These are phyloP conservation scores for Phialemoniopsis sp. DNA, from an alignment of 2,329 filamentous ascomycete species.

Conservation along the genomic window DNA sequence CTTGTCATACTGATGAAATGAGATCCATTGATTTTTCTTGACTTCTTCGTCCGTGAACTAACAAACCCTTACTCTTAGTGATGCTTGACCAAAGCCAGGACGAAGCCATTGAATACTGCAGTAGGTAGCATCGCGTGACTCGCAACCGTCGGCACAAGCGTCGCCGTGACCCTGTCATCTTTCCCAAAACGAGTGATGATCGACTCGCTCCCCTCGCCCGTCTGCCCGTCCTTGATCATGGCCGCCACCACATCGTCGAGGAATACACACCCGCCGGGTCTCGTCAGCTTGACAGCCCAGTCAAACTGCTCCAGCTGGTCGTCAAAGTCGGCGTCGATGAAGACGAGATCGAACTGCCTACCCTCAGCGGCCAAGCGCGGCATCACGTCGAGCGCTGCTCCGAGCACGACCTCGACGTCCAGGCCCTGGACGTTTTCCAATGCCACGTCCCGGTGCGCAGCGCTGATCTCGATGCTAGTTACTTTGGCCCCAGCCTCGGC, in stretches of 20 bases:
- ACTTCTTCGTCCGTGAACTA: no score
- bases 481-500: conserved; percentile 33
- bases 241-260: conserved; percentile 46
- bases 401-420: conserved; percentile 37
- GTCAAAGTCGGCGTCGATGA: conserved; percentile 48
- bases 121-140: conserved; percentile 3
- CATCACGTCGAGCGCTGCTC: conserved; percentile 33
- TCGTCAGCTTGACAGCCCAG: conserved; percentile 31
- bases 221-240: conserved; percentile 15
- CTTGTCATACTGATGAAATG: no score
- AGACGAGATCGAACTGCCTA: conserved; percentile 41
- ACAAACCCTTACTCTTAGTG: no score
- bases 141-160: conserved; percentile 14
- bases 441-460: conserved; percentile 38
- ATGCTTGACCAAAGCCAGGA: conserved; percentile 1
- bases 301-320: conserved; percentile 46
- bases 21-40: no score
- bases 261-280: conserved; percentile 32
- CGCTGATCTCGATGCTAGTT: conserved; percentile 45
- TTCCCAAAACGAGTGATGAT: conserved; percentile 15
- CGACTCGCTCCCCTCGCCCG: conserved; percentile 7
- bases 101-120: conserved; percentile 3
- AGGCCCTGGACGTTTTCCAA: conserved; percentile 39
- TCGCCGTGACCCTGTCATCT: conserved; percentile 17
- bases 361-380: conserved; percentile 32